These are phyloP conservation scores for Ilyonectria robusta DNA, from an alignment of 2,329 filamentous ascomycete genomes.

Conservation along the genomic window DNA sequence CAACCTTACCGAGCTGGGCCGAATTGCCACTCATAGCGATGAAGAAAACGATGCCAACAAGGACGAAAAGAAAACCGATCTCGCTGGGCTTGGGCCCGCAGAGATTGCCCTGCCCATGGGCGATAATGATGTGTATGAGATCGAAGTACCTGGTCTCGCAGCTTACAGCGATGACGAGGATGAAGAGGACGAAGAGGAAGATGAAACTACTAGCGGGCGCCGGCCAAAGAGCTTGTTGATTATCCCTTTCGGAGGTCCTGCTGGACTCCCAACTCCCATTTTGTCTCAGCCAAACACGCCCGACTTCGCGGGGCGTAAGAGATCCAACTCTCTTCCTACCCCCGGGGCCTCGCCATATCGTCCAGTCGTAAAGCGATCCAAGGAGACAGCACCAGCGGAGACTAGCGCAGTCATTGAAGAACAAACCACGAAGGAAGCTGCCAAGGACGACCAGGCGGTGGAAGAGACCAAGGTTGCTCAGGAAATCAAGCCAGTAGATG, in stretches of 20 bases:
- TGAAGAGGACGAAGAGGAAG: conserved; percentile 57
- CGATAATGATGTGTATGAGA: conserved; percentile 81
- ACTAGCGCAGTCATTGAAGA: conserved; percentile 20
- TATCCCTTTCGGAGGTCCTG: conserved; percentile 38
- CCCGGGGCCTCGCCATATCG: conserved; percentile 44
- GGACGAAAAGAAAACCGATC: conserved; percentile 29
- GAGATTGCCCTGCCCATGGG: conserved; percentile 77
- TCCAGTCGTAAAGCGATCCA: conserved; percentile 27
- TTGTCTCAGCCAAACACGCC: conserved; percentile 54
- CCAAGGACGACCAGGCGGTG: conserved; percentile 24
- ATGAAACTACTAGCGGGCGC: conserved; percentile 37
- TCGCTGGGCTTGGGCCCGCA: conserved; percentile 52
- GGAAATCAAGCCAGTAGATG: conserved; percentile 23
- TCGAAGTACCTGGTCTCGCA: conserved; percentile 81
- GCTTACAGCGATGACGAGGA: conserved; percentile 74
- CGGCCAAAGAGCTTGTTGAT: conserved; percentile 64
- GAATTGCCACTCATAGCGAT: conserved; percentile 50
- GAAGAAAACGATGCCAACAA: conserved; percentile 36
- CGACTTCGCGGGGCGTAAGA: conserved; percentile 53
- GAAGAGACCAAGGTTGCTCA: conserved; percentile 22
- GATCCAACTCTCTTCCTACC: conserved; percentile 48
- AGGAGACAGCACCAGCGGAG: conserved; percentile 25
- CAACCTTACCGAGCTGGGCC: conserved; percentile 51
- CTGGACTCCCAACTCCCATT: conserved; percentile 52
- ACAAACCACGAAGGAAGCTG: conserved; percentile 19